Base-by-base conservation (phyloP, 2,329 filamentous ascomycete species). In the Amesomyces nigricolor region DNA sequence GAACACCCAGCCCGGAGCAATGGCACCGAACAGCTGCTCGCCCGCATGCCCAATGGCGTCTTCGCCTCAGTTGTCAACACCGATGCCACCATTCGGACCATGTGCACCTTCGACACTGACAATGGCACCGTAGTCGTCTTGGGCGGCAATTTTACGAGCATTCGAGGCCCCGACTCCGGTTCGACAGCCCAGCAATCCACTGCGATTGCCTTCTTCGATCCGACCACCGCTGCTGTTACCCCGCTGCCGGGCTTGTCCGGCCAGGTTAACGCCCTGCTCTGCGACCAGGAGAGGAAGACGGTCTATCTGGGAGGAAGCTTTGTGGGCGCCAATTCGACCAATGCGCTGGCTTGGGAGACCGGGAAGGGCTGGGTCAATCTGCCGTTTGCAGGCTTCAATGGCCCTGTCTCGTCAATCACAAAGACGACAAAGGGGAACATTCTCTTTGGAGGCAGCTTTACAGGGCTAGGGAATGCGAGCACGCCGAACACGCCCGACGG, bases 241-340 rank as follows among this genome's bases (percentile, higher is more conserved):
- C 79, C 90, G n/a, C 72, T 96, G 39, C 72, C 82, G n/a, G 92
- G 91, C 45, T 76, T 99, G 17, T 83, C 84, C 51, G 95, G 94
- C 38, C 85, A 88, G 58, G 91, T 97, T 54, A 87, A 86, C 56
- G 82, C 89, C 43, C 72, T 99, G 43, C 79, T 89, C 56, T 99
- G 95, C 72, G 94, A 99, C 67, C 71, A 84, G 61, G 78, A 83
- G 22, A 82, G 82, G 17, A 82, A 86, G 62, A 87, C 82, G n/a
- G 89, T 97, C 16, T 99, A 95, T 66, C 84, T 97, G 44, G 95
- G 94, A 56, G 94, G 94, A 29, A 86, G 83, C 58, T 96, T 99
- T 68, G 84, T 81, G 54, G 85, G 84, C 42, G 80, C 76, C 38
- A 89, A 94, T 67, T 94, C 91, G 6, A 89, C 87, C 26, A 97